These are phyloP conservation scores for Avena insularis DNA, from an alignment of 176 grass and related monocot species.

Conservation along the genomic window DNA sequence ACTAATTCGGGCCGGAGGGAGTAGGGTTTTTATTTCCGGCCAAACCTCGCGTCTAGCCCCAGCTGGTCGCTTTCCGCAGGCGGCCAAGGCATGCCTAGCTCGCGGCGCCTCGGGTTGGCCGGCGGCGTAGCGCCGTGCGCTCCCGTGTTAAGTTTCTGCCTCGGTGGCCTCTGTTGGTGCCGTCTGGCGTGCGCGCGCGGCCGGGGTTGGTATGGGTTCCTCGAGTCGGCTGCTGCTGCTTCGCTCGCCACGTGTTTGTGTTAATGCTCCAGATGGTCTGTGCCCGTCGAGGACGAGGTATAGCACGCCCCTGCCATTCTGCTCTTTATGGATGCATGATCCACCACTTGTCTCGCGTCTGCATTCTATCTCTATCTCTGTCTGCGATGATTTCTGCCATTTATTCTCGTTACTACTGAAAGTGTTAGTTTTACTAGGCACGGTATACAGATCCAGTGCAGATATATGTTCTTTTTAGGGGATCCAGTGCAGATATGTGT, in stretches of 20 bases:
- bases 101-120: not conserved
- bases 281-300: not conserved
- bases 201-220: not conserved
- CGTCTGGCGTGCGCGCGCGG: not conserved
- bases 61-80: not conserved
- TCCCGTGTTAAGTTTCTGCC: no score
- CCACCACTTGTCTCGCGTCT: not conserved
- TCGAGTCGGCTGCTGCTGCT: not conserved
- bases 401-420: not conserved
- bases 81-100: not conserved
- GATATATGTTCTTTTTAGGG: no score
- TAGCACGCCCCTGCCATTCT: not conserved
- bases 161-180: no score
- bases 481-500: no score
- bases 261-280: not conserved
- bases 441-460: not conserved
- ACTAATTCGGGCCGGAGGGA: no score
- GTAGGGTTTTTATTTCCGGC: not conserved
- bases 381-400: not conserved
- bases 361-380: not conserved
- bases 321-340: not conserved
- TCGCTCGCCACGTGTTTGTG: not conserved
- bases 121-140: not conserved
- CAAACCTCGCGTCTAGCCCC: not conserved
- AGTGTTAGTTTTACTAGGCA: no score